Percentiles rank a stretch among this genome's conserved stretches.
Conservation (phyloP, 768 basidiomycete species). For the Termitomyces sp. region DNA sequence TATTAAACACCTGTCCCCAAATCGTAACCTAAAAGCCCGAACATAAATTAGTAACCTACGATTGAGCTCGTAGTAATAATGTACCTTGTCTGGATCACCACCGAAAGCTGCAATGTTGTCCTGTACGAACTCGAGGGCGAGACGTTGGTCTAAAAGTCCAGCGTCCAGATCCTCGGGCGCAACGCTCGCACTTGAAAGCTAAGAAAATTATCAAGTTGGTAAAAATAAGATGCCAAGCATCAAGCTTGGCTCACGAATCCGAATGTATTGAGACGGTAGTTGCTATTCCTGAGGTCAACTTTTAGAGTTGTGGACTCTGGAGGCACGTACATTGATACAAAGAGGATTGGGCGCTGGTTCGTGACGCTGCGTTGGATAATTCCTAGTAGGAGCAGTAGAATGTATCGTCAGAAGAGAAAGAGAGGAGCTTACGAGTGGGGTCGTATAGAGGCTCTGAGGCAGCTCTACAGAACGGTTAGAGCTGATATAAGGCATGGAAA, state of each 20-base stretch:
- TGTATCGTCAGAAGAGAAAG: background rate
- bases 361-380: constrained; percentile 43
- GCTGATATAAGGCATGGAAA: background rate
- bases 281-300: constrained; percentile 26
- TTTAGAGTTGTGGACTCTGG: background rate
- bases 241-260: constrained; percentile 39
- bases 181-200: constrained; percentile 44
- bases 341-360: constrained; percentile 47
- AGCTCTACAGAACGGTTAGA: constrained; percentile 25
- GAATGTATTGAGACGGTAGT: constrained; percentile 55
- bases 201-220: background rate
- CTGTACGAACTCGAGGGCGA: background rate
- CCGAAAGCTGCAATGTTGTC: background rate
- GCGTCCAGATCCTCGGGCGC: constrained; percentile 21
- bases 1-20: constrained; percentile 32
- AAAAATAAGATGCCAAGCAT: background rate
- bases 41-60: background rate
- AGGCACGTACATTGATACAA: constrained; percentile 41
- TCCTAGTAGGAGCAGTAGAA: constrained; percentile 21
- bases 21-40: constrained; percentile 40
- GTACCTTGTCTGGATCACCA: background rate
- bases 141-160: constrained; percentile 19
- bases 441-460: constrained; percentile 37
- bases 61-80: background rate
- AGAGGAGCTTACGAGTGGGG: constrained; percentile 36